Base-by-base conservation (phyloP, 148 eudicot genomes). In the Chenopodium formosanum region DNA sequence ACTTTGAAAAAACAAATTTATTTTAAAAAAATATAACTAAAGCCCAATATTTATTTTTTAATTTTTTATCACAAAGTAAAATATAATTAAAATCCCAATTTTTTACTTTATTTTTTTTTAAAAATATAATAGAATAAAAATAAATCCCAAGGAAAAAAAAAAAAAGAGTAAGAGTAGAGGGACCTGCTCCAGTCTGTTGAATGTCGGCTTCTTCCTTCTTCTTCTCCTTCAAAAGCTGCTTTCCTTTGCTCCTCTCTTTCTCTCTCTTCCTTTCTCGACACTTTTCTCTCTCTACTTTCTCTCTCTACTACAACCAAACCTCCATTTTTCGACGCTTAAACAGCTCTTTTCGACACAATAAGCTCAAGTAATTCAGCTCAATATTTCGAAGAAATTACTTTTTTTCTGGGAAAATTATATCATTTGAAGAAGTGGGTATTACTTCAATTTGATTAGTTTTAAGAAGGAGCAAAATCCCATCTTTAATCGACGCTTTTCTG, bases 121-220 rank as follows among this genome's bases (percentile, higher is more conserved):
- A 53, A 56, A 56, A 56, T 56, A 56, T 17, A 56, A 56, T 56
- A 56, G 1, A 16, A 56, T 12, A 17, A 56, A 56, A 62, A 62
- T 62, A 67, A 67, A 67, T 67, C 37, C 70, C 37, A 25, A 29
- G 16, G n/a, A n/a, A n/a, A n/a, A 29, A 14, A 62, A 68, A 50
- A 50, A 68, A 17, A n/a, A 50, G 52, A 73, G 56, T 12, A 75
- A 56, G 73, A 48, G 63, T 47, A 76, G 80, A 80, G 80, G 81
- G 79, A 48, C 76, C 75, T 67, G 53, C 76, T 83, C 80, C 82
- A 80, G 87, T 83, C 87, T 80, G 83, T 84, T 82, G 82, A 77
- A 78, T 90, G 90, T 91, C 92, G 89, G 90, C 92, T 86, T 85
- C 81, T 88, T 22, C 32, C 85, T 80, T 80, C 68, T 81, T 74